Conservation (phyloP, 208 protist species). For the Acanthamoeba lenticulata region DNA sequence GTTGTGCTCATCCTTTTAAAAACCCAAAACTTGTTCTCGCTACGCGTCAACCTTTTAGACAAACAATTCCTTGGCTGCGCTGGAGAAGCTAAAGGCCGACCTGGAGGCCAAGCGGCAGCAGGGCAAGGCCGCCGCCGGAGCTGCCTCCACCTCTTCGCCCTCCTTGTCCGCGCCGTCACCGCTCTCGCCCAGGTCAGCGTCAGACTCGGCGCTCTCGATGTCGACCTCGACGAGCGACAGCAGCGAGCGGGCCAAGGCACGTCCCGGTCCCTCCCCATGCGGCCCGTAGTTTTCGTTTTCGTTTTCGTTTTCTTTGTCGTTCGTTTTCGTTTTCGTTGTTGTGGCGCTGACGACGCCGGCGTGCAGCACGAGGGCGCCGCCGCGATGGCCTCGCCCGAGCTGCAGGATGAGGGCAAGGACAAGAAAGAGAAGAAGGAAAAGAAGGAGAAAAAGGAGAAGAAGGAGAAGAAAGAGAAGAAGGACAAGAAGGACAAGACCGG, state of each 20-base stretch:
- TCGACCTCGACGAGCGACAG: no score
- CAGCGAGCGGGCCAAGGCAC: no score
- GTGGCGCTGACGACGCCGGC: background rate
- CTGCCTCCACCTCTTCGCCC: background rate
- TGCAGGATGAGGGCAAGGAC: background rate
- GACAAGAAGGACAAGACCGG: background rate
- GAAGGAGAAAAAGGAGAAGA: conserved; percentile 8
- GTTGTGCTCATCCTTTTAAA: no score
- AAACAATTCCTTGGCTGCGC: background rate
- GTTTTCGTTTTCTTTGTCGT: no score
- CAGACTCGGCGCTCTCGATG: no score
- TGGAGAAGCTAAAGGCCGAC: conserved; percentile 26
- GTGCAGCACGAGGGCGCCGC: no score
- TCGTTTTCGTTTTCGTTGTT: no score
- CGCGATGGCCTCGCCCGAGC: background rate
- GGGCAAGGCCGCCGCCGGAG: background rate
- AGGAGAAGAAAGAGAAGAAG: background rate
- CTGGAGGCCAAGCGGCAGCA: conserved; percentile 11
- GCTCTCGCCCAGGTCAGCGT: background rate
- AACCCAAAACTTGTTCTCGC: no score
- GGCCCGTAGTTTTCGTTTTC: no score
- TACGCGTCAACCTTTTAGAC: no score
- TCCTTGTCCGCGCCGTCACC: background rate
- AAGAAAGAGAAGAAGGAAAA: background rate
- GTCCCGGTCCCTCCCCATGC: no score